phyloP scores from a whole-genome alignment of 1,139 yeast species.

The Sugiyamaella paludigena region DNA sequence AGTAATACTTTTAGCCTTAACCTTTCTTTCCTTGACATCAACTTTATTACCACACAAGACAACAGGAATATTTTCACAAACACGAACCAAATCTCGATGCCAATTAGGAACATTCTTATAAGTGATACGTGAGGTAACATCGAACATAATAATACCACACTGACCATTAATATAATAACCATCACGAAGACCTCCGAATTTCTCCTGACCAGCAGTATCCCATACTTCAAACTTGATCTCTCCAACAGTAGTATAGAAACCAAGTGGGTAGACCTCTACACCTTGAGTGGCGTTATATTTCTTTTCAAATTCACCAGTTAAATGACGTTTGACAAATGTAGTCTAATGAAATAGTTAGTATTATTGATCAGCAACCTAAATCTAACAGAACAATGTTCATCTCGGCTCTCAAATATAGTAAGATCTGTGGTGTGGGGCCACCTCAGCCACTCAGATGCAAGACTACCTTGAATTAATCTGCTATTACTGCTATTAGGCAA shows the following conservation, averaged over 20 bases:
- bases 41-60: slow-evolving; percentile 99
- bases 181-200: slow-evolving; percentile 99
- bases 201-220: slow-evolving; percentile 99
- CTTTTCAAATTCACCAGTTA: slow-evolving; percentile 99
- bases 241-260: slow-evolving; percentile 98
- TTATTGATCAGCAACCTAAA: too few relatives aligned
- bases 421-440: too few relatives aligned
- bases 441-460: too few relatives aligned
- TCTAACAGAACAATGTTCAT: too few relatives aligned
- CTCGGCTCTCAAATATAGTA: too few relatives aligned
- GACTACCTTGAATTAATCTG: too few relatives aligned
- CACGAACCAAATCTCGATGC: slow-evolving; percentile 98
- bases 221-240: slow-evolving; percentile 98
- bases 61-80: slow-evolving; percentile 99
- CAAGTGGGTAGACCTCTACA: slow-evolving; percentile 98
- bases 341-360: slow-evolving; percentile 48
- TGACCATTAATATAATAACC: slow-evolving; percentile 99
- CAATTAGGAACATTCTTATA: slow-evolving; percentile 99
- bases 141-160: slow-evolving; percentile 99
- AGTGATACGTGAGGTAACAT: slow-evolving; percentile 98
- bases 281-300: slow-evolving; percentile 99
- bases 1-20: slow-evolving; percentile 98
- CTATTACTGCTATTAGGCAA: too few relatives aligned
- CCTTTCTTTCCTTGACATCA: slow-evolving; percentile 99
- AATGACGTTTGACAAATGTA: slow-evolving; percentile 99